Evolutionary conservation across 495 filamentous ascomycete genomes (phyloP), one percentile per base, ranked within the genome.

Genomic region (Penicillium ochrochloron): DNA sequence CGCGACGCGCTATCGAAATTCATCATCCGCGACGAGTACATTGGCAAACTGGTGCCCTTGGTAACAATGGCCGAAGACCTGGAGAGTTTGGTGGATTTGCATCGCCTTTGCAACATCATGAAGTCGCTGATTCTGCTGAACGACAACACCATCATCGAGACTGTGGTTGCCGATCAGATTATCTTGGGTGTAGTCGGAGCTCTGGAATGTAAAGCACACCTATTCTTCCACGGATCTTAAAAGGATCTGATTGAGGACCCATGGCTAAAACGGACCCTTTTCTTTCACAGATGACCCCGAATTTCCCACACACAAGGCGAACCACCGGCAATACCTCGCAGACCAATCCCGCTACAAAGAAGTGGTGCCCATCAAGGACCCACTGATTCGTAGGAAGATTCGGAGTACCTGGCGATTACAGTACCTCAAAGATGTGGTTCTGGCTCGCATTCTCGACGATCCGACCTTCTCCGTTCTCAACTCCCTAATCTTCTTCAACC

Each of bases 391-490:
- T 66, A 89, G 87, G 70, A 98, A 98, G 82, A 99, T 99, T 39
- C 93, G 97, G 67, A 89, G 90, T 74, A 98, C 95, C 2, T 99
- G 96, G 81, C 92, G 95, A 57, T 78, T 99, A 21, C 95, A 96
- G 71, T 99, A 99, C 73, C 82, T 99, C n/a, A 99, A 98, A 76
- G 95, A 99, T 69, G 95, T 99, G 57, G 95, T 99, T 6, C 84
- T 99, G 46, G 95, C 95, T 27, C 88, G 95, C 53, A 98, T 98
- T 62, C 83, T 99, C 44, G 95, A 99, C 75, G 95, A 99, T 72
- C 95, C 94, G 60, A 99, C 95, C 33, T 99, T 98, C 70, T 95
- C 92, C 17, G 94, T 98, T 34, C 88, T 99, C 60, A 99, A 98
- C 80, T 97, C 93, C 50, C 84, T 98, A 71, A 99, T 99, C 61